A percentile compares a stretch with the other conserved stretches of the same genome.
phyloP scores from a whole-genome alignment of 2,329 filamentous ascomycete genomes.

The Keithomyces neogunnii region DNA sequence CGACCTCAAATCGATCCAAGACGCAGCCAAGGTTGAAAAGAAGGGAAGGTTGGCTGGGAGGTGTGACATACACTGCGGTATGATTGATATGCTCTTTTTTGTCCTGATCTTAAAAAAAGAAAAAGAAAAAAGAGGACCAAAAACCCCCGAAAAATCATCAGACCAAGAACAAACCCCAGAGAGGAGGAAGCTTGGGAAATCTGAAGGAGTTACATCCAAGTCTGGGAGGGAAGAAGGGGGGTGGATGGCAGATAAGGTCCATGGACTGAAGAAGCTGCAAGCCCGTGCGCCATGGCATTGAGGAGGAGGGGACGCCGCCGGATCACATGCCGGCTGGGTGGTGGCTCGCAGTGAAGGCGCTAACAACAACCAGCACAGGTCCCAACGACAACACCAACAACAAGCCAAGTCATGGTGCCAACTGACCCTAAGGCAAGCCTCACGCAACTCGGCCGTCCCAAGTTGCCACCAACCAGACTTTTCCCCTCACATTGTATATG shows the following conservation, averaged over 20 bases:
- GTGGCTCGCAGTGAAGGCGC: not conserved
- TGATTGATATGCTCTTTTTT: too few relatives aligned
- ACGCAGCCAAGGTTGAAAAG: not conserved
- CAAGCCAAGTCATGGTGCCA: not conserved
- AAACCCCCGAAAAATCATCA: too few relatives aligned
- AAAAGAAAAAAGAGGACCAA: too few relatives aligned
- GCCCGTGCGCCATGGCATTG: not conserved
- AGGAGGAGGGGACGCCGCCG: not conserved
- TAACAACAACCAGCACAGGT: not conserved
- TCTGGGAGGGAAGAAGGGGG: not conserved
- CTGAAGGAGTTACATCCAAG: not conserved
- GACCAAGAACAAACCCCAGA: too few relatives aligned
- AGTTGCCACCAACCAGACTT: not conserved
- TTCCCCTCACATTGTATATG: not conserved
- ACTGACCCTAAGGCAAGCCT: constrained; percentile 1
- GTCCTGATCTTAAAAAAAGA: too few relatives aligned
- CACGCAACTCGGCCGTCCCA: not conserved
- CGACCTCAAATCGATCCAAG: not conserved
- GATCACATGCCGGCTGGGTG: not conserved
- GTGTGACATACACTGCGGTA: too few relatives aligned
- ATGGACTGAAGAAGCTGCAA: not conserved
- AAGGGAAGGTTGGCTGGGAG: not conserved
- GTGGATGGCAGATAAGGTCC: not conserved
- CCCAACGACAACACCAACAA: not conserved
- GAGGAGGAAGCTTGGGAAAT: too few relatives aligned